These are phyloP conservation scores for Geotrichum citri-aurantii DNA, from an alignment of 1,139 yeast species.

Conservation along the genomic window DNA sequence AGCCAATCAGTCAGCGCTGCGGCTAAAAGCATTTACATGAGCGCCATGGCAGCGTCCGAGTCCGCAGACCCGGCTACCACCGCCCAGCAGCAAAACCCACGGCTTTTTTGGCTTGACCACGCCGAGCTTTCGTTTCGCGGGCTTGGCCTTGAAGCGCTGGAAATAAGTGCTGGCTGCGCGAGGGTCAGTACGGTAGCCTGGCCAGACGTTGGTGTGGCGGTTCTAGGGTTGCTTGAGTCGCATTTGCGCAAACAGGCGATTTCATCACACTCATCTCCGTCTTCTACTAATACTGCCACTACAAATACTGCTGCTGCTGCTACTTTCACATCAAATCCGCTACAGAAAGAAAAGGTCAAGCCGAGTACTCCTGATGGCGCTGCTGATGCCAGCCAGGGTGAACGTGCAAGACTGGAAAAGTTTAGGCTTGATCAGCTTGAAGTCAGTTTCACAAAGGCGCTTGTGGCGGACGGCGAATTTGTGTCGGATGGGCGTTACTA, in stretches of 20 bases:
- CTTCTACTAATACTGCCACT: no score
- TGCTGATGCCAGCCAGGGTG: conserved; percentile 1
- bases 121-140: conserved; percentile 22
- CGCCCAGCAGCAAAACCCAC: conserved; percentile 18
- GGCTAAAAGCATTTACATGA: conserved; percentile 60
- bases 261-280: neutral
- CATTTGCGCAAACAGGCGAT: conserved; percentile 4
- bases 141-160: conserved; percentile 36
- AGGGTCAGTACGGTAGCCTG: conserved; percentile 41
- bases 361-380: neutral
- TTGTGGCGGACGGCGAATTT: conserved; percentile 19
- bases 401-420: conserved; percentile 1
- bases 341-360: neutral
- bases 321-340: neutral
- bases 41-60: conserved; percentile 44
- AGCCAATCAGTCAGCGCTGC: neutral
- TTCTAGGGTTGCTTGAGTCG: conserved; percentile 27
- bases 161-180: conserved; percentile 43
- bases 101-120: conserved; percentile 23
- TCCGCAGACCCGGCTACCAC: conserved; percentile 4
- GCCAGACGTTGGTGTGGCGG: conserved; percentile 31
- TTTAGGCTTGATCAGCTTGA: conserved; percentile 9
- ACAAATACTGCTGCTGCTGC: no score
- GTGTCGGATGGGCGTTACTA: conserved; percentile 9
- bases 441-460: conserved; percentile 9